Percentiles rank a stretch among this genome's conserved stretches.
Conservation (phyloP, 768 basidiomycete genomes). For the Lentinula detonsa region DNA sequence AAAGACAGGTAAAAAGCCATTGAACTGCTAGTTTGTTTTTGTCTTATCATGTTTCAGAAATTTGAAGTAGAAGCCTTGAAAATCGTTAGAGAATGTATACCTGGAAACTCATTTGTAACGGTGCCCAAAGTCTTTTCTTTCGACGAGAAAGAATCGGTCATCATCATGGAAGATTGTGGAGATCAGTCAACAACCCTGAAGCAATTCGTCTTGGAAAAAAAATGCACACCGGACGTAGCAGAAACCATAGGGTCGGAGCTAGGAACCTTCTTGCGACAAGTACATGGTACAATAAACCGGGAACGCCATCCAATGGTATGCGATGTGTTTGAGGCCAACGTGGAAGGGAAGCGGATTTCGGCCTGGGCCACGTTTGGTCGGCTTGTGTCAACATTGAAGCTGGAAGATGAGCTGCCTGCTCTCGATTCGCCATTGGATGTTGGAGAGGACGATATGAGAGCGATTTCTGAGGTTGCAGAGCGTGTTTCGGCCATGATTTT, state of each 20-base stretch:
- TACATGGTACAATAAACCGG: conserved; percentile 44
- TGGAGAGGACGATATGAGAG: conserved; percentile 26
- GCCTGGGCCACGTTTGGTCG: conserved; percentile 38
- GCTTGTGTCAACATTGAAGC: conserved; percentile 32
- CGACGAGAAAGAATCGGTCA: conserved; percentile 41
- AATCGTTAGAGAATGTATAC: conserved; percentile 31
- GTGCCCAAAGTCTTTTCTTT: conserved; percentile 45
- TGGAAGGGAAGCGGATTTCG: conserved; percentile 33
- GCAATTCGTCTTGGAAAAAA: conserved; percentile 28
- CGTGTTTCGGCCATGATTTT: conserved; percentile 20
- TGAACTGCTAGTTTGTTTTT: background rate
- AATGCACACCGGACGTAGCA: conserved; percentile 21
- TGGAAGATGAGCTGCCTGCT: conserved; percentile 21
- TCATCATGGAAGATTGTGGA: conserved; percentile 64
- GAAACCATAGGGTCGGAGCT: conserved; percentile 44
- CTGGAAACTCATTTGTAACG: conserved; percentile 31
- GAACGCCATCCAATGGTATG: conserved; percentile 17
- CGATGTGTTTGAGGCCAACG: conserved; percentile 31
- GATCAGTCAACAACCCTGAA: conserved; percentile 31
- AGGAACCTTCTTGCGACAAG: conserved; percentile 45
- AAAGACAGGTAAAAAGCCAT: conserved; percentile 43
- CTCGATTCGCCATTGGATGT: conserved; percentile 40
- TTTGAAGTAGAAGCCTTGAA: conserved; percentile 39
- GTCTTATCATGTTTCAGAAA: conserved; percentile 15
- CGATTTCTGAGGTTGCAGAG: conserved; percentile 16